A percentile compares a stretch with the other conserved stretches of the same genome.
phyloP scores from a whole-genome alignment of 163 green algal genomes.

The Chlamydomonas reinhardtii region DNA sequence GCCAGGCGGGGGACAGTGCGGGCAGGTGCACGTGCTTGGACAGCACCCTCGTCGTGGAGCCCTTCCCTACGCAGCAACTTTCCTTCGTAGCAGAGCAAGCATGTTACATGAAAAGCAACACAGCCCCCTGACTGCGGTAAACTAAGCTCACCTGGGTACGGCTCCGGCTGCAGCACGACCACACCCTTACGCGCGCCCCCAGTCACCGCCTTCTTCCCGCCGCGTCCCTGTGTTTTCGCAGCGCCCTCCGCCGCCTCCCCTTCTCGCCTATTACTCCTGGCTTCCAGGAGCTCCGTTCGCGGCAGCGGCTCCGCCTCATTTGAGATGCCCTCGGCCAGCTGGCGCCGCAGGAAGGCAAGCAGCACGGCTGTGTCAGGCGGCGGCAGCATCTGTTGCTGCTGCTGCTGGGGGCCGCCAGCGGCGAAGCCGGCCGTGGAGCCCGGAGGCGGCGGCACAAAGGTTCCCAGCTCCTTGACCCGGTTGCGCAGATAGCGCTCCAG shows the following conservation, averaged over 20 bases:
- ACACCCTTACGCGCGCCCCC: neutral
- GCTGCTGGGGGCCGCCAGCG: no score
- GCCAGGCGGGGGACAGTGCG: no score
- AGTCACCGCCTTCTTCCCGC: neutral
- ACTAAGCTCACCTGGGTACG: neutral
- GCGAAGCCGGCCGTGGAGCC: neutral
- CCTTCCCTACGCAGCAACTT: no score
- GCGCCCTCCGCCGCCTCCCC: no score
- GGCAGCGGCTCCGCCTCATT: constrained; percentile 18
- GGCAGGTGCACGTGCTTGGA: no score
- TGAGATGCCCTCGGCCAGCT: constrained; percentile 12
- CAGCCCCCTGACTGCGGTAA: no score
- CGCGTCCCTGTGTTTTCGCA: no score
- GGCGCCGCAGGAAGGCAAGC: constrained; percentile 6
- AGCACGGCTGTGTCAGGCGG: constrained; percentile 21
- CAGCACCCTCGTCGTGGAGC: no score
- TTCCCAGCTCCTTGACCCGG: constrained; percentile 5
- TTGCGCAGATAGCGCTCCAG: constrained; percentile 30
- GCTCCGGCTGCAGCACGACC: neutral
- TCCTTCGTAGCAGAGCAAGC: no score
- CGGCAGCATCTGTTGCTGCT: neutral
- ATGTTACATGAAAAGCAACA: no score
- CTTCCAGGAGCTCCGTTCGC: neutral
- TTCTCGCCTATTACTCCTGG: no score
- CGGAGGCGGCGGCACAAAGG: constrained; percentile 10